phyloP scores from a whole-genome alignment of 208 protist species.

The Phytomonas sp. region DNA sequence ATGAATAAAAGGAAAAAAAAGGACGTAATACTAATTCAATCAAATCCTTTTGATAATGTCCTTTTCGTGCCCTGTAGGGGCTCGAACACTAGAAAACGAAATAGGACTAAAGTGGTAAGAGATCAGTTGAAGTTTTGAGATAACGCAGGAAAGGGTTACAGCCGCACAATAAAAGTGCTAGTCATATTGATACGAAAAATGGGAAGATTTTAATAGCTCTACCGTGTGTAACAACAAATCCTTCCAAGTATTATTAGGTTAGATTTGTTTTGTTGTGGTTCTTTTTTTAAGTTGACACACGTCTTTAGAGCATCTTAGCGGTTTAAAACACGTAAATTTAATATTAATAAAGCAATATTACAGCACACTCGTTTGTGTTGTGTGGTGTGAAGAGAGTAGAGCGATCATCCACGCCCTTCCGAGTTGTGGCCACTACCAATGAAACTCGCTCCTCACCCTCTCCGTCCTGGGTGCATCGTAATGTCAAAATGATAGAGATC shows the following conservation, averaged over 20 bases:
- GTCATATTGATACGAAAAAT: neutral
- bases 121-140: neutral
- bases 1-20: neutral
- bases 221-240: neutral
- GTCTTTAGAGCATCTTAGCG: neutral
- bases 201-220: neutral
- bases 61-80: neutral
- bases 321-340: neutral
- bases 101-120: neutral
- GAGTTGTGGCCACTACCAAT: neutral
- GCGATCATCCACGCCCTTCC: neutral
- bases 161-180: neutral
- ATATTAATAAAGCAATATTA: neutral
- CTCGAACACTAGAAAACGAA: neutral
- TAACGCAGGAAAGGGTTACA: neutral
- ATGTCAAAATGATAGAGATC: neutral
- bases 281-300: neutral
- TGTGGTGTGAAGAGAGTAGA: neutral
- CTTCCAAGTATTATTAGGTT: neutral
- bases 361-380: neutral
- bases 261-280: neutral
- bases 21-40: neutral
- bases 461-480: neutral
- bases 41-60: neutral
- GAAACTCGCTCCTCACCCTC: neutral